Conservation (phyloP, 352 stramenopile species). For the Pythium graminicola region DNA sequence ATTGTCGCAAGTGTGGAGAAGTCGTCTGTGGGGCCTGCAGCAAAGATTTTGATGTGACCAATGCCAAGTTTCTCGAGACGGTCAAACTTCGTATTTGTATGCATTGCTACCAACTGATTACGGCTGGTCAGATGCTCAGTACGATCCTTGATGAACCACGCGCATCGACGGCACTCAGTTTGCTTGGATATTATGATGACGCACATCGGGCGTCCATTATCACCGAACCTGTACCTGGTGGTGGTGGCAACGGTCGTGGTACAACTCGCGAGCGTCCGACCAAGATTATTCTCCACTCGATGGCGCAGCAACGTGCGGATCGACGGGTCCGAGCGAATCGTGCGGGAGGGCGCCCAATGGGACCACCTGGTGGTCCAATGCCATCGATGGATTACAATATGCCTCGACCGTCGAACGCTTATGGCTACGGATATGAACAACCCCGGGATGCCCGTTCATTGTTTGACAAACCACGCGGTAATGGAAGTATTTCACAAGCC, state of each 20-base stretch:
- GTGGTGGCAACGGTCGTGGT: not conserved
- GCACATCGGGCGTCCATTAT: slow-evolving; percentile 51
- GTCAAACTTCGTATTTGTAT: slow-evolving; percentile 82
- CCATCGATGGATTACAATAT: too few relatives aligned
- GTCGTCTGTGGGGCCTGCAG: slow-evolving; percentile 82
- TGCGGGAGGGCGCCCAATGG: too few relatives aligned
- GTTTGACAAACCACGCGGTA: slow-evolving; percentile 11
- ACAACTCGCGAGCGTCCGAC: slow-evolving; percentile 21
- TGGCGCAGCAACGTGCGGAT: slow-evolving; percentile 26
- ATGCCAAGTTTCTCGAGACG: slow-evolving; percentile 50
- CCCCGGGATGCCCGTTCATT: slow-evolving; percentile 6
- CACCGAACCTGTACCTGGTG: slow-evolving; percentile 29
- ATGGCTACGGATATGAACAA: slow-evolving; percentile 5
- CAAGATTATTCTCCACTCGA: slow-evolving; percentile 73
- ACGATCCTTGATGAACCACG: slow-evolving; percentile 43
- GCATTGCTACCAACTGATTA: slow-evolving; percentile 78
- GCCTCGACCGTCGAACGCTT: not conserved
- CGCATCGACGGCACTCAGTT: slow-evolving; percentile 49
- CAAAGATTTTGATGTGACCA: slow-evolving; percentile 72
- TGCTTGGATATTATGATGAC: slow-evolving; percentile 66
- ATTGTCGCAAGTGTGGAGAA: slow-evolving; percentile 83
- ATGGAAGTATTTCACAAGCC: not conserved
- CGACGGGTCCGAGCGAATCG: not conserved
- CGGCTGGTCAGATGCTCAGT: slow-evolving; percentile 46
- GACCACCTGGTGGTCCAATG: too few relatives aligned